phyloP scores from a whole-genome alignment of 768 basidiomycete genomes.

The Xerocomus brunneocitrinus region DNA sequence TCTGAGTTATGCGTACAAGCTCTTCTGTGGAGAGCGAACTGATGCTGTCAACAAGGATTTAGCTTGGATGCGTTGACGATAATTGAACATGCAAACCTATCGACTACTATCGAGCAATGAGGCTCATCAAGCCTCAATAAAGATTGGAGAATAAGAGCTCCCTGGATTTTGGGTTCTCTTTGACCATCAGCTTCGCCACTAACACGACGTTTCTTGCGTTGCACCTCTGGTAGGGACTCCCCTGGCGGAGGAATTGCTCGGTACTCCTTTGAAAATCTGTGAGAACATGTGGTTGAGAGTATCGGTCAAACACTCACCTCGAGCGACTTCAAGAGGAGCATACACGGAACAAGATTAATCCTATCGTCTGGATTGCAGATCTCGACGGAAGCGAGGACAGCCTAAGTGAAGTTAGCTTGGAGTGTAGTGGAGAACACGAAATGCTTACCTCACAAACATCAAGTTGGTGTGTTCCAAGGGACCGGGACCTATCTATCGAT shows the following conservation, averaged over 20 bases:
- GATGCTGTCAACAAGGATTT: slow-evolving; percentile 42
- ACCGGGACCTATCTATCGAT: slow-evolving; percentile 61
- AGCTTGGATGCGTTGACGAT: slow-evolving; percentile 2
- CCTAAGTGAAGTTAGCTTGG: slow-evolving; percentile 37
- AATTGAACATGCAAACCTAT: slow-evolving; percentile 47
- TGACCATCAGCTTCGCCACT: slow-evolving; percentile 29
- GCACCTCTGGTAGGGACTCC: slow-evolving; percentile 11
- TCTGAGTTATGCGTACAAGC: slow-evolving; percentile 54
- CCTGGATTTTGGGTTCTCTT: slow-evolving; percentile 72
- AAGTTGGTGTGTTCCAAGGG: slow-evolving; percentile 42
- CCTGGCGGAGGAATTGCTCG: slow-evolving; percentile 3
- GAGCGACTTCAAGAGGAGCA: slow-evolving; percentile 50
- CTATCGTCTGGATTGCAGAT: slow-evolving; percentile 46
- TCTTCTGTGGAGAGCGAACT: slow-evolving; percentile 53
- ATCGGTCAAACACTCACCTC: slow-evolving; percentile 35
- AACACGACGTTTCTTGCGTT: slow-evolving; percentile 11
- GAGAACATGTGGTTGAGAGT: background rate
- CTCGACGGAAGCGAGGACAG: slow-evolving; percentile 56
- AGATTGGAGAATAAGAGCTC: slow-evolving; percentile 81
- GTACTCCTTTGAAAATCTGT: slow-evolving; percentile 22
- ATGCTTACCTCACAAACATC: slow-evolving; percentile 54
- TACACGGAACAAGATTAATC: slow-evolving; percentile 58
- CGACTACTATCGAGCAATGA: slow-evolving; percentile 61
- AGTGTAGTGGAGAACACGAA: background rate
- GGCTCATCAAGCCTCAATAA: slow-evolving; percentile 66